Base-by-base conservation (phyloP, 1,139 yeast species). In the Debaryomyces singareniensis region DNA sequence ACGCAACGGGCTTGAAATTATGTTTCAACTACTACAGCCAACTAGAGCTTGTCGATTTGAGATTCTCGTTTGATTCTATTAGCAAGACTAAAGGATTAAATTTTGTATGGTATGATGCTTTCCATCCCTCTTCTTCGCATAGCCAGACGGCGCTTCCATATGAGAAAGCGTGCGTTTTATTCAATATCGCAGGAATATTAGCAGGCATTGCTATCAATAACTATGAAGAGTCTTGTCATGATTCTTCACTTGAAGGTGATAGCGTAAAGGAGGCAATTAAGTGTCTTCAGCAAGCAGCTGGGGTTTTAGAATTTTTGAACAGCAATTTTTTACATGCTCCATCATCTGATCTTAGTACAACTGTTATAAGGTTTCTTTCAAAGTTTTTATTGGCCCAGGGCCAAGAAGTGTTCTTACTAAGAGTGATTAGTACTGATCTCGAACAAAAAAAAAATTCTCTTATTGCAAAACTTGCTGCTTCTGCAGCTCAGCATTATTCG, bases 241-340 rank as follows among this genome's bases (percentile, higher is more conserved):
- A 70, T 32, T 77, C 71, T 0, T 46, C 57, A n/a, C 50, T 53
- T 5, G 49, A 55, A 2, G 35, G 52, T 10, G 71, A 68, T 5
- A 55, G 68, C 35, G 42, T 52, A 20, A 86, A 83, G 41, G 58
- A 59, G n/a, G 68, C 87, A 1, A 68, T 80, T 39, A 72, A 71
- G 29, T 54, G 65, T 30, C 73, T 82, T 43, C 86, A 86, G 41
- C 81, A 78, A 37, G 78, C 96, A 2, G 82, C 94, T 1, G 95
- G 96, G 1, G 69, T 87, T 13, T 81, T 72, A 45, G 70, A 72
- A 38, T 85, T 75, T 43, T 65, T 89, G 21, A 69, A 80, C 29
- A 91, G 84, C 43, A 84, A 83, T 55, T 91, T 91, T 51, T 59
- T 89, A 27, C 94, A 89, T 58, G 94, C 96, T 0, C 96, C 97